Base-by-base conservation (phyloP, 208 protist species). In the Balamuthia mandrillaris region DNA sequence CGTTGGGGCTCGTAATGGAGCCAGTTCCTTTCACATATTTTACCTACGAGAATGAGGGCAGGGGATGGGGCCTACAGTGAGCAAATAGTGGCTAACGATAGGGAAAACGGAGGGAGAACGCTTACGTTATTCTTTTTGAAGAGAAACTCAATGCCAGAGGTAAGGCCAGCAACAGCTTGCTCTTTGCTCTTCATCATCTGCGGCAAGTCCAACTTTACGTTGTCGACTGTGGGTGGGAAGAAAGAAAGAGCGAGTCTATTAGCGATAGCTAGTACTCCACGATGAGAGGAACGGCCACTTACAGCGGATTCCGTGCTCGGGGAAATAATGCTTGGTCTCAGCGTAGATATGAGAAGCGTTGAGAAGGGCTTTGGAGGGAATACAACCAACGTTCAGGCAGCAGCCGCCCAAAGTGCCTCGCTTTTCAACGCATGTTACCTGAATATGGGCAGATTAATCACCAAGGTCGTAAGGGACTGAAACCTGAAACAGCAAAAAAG, bases 341-440 rank as follows among this genome's bases (percentile, higher is more conserved):
- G 99, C 93, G 89, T 98, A 99, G 56, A 98, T 56, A 90, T 99
- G 98, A 35, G 98, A 98, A 39, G 97, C 95, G 89, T 99, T 95
- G 0, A 99, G 94, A 5, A 99, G 95, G 44, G 97, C 94, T 94
- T 99, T 99, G 68, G 98, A 99, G 16, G 99, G 99, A 87, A 99
- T 99, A 94, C 98, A 99, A 41, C 97, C 98, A 41, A 99, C 98
- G 90, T 99, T 99, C n/a, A 99, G 94, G 94, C 98, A 94, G 37
- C 90, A 94, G 24, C 90, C 90, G 39, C 98, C 98, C 27, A 99
- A 95, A 45, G 93, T 78, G 39, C 98, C 97, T 81, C 98, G 94
- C 92, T 98, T 99, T 90, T 99, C 99, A 37, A 99, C 90, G 89
- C 98, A 99, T 12, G 96, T 95, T 0, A 97, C 97, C 70, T 93